phyloP scores from a whole-genome alignment of 139 green algal species.

The Chlorella vulgaris region DNA sequence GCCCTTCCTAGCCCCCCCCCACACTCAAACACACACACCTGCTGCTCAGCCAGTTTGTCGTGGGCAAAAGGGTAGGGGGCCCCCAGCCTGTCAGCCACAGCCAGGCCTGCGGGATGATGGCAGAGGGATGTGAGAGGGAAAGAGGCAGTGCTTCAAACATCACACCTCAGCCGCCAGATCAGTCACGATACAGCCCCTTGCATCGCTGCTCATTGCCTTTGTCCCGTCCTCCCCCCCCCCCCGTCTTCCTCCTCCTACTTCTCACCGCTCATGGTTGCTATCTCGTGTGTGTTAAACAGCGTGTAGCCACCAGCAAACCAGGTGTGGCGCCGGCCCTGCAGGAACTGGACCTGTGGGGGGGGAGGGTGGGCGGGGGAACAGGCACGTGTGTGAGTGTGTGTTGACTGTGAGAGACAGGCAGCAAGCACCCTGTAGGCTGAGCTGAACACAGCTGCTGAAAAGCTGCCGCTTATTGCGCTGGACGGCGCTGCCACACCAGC shows the following conservation, averaged over 20 bases:
- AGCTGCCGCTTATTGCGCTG: no score
- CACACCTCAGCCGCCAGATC: no score
- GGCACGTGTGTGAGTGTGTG: background rate
- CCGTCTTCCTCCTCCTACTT: no score
- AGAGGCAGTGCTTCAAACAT: background rate
- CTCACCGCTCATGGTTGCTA: conserved; percentile 59
- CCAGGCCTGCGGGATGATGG: conserved; percentile 46
- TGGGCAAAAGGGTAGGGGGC: conserved; percentile 70
- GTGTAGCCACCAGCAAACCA: conserved; percentile 66
- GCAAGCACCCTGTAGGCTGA: no score
- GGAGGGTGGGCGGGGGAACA: background rate
- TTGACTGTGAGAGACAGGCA: background rate
- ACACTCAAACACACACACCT: conserved; percentile 33
- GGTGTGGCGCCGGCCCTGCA: conserved; percentile 58
- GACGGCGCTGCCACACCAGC: no score
- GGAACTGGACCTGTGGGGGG: conserved; percentile 41
- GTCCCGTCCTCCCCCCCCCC: no score
- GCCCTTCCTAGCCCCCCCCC: no score
- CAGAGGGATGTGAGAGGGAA: background rate
- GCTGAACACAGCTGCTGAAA: no score
- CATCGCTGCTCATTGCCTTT: no score
- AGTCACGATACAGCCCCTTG: no score
- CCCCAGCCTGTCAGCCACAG: conserved; percentile 66
- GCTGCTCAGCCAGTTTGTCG: conserved; percentile 57
- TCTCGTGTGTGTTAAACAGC: conserved; percentile 76